Percentiles rank a stretch among this genome's conserved stretches.
Evolutionary conservation across 2,329 filamentous ascomycete genomes (phyloP).

Genomic region (Ophiocordyceps robertsii): DNA sequence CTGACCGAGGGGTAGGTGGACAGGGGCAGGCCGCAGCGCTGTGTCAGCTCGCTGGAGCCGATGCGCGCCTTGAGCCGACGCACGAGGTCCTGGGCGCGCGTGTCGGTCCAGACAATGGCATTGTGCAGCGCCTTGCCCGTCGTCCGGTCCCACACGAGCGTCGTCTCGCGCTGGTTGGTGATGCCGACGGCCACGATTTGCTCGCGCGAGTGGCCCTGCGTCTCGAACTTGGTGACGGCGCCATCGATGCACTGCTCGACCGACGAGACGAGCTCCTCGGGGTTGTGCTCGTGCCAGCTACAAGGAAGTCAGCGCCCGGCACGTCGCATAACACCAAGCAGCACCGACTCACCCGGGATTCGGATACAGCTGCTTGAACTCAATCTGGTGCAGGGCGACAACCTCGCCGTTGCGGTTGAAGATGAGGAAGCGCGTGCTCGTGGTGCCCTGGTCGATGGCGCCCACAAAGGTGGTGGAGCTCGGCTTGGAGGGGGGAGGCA

Average conservation of each 20-base stretch:
- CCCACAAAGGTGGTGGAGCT: conserved; percentile 43
- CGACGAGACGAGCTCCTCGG: conserved; percentile 57
- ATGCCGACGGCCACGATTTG: conserved; percentile 68
- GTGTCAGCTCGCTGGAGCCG: conserved; percentile 52
- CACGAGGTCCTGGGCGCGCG: conserved; percentile 58
- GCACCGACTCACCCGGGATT: conserved; percentile 49
- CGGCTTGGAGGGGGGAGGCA: conserved; percentile 12
- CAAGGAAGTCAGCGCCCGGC: background rate
- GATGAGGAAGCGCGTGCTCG: conserved; percentile 65
- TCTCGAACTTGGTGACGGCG: conserved; percentile 54
- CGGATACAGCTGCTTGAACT: conserved; percentile 63
- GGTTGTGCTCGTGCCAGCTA: conserved; percentile 80
- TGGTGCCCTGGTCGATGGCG: conserved; percentile 70
- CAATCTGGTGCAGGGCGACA: conserved; percentile 59
- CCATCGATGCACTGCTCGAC: conserved; percentile 66
- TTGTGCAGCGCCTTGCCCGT: conserved; percentile 69
- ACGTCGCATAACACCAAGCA: background rate
- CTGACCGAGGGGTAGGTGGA: conserved; percentile 73
- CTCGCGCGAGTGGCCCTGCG: conserved; percentile 49
- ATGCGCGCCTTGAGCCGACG: conserved; percentile 55
- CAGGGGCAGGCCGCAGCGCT: conserved; percentile 61
- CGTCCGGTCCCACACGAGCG: conserved; percentile 64
- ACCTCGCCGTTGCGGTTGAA: conserved; percentile 59
- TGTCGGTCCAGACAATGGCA: conserved; percentile 77
- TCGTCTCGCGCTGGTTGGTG: conserved; percentile 76